Evolutionary conservation across 2,329 filamentous ascomycete genomes (phyloP).

Genomic region (Furcasterigmium sp.): DNA sequence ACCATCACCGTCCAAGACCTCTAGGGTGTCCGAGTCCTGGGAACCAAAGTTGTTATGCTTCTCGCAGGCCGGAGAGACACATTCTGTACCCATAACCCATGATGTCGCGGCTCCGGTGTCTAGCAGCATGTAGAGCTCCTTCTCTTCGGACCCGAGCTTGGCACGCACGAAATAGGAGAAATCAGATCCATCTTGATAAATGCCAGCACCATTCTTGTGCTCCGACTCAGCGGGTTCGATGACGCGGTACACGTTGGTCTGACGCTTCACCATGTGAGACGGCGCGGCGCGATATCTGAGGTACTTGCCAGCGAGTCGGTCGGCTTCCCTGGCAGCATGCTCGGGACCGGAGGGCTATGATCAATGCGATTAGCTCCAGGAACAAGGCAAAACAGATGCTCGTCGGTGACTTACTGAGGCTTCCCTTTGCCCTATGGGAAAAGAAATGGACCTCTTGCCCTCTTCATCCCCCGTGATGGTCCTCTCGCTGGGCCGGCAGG

Average conservation of each 20-base stretch:
- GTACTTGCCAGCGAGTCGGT: not conserved
- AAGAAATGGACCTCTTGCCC: slow-evolving; percentile 22
- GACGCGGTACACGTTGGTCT: slow-evolving; percentile 45
- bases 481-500: slow-evolving; percentile 18
- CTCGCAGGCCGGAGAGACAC: slow-evolving; percentile 59
- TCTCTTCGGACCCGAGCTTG: slow-evolving; percentile 47
- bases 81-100: slow-evolving; percentile 76
- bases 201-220: slow-evolving; percentile 43
- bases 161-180: slow-evolving; percentile 60
- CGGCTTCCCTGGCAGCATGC: not conserved
- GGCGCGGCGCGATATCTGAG: not conserved
- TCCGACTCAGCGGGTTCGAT: slow-evolving; percentile 39
- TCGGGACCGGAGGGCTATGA: not conserved
- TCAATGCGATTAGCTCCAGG: not conserved
- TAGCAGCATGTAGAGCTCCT: slow-evolving; percentile 55
- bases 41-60: slow-evolving; percentile 66
- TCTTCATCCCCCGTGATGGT: slow-evolving; percentile 2
- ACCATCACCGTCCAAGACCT: slow-evolving; percentile 38
- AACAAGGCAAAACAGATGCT: not conserved
- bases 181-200: slow-evolving; percentile 61
- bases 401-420: slow-evolving; percentile 23
- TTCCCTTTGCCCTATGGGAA: slow-evolving; percentile 34
- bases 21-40: slow-evolving; percentile 59
- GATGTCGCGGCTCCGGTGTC: slow-evolving; percentile 67
- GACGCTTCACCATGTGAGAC: slow-evolving; percentile 26